Evolutionary conservation across 805 yeast genomes (phyloP).

Genomic region (Saturnispora serradocipensis): DNA sequence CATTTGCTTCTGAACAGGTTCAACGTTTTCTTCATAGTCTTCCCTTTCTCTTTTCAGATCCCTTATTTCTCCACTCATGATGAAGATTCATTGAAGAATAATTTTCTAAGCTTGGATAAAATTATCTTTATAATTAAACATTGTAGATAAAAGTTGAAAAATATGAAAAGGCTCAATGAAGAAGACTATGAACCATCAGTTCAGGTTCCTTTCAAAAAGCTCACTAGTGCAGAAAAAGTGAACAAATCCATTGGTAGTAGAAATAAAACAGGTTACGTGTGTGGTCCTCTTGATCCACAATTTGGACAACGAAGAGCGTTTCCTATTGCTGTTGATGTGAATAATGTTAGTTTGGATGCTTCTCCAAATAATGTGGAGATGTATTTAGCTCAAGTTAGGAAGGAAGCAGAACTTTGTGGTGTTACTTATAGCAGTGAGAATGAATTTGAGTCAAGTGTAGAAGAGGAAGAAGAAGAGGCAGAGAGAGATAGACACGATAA

Average conservation of each 20-base stretch:
- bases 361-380: constrained; percentile 22
- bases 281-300: constrained; percentile 28
- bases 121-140: not conserved
- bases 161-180: not conserved
- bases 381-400: constrained; percentile 28
- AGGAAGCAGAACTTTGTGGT: constrained; percentile 18
- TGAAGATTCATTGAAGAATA: not conserved
- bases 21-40: constrained; percentile 5
- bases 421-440: constrained; percentile 7
- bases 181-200: not conserved
- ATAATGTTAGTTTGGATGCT: constrained; percentile 11
- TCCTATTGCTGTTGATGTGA: constrained; percentile 21
- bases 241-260: not conserved
- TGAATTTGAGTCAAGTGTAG: not conserved
- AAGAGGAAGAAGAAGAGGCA: not conserved
- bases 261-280: constrained; percentile 10
- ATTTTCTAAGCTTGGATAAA: not conserved
- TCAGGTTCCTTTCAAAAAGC: not conserved
- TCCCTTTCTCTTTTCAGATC: constrained; percentile 11
- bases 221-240: not conserved
- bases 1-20: not conserved
- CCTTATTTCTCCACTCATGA: not conserved
- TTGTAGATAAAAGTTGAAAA: not conserved
- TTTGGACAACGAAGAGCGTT: constrained; percentile 31
- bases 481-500: constrained; percentile 2